Evolutionary conservation across 2,329 filamentous ascomycete genomes (phyloP), one percentile per base, ranked within the genome.

Genomic region (Nemania serpens): DNA sequence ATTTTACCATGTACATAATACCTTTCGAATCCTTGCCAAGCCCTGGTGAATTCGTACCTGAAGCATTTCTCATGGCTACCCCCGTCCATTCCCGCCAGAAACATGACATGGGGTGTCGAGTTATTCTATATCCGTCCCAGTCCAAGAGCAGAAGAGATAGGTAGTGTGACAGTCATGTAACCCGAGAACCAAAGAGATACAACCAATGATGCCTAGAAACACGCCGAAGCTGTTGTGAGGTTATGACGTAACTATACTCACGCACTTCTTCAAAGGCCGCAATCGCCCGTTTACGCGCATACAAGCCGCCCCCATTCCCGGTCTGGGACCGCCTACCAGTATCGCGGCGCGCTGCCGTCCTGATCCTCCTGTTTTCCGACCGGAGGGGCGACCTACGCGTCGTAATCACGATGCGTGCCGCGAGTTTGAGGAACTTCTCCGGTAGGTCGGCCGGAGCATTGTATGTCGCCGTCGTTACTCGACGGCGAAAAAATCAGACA

Each of bases 341-440:
- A 13, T 84, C 80, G 66, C 85, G 91, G 63, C 87, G 93, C 66
- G 94, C 94, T 13, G 93, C 94, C 22, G 94, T 98, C 42, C 79
- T 98, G 55, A 84, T 98, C 50, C 83, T 98, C 54, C 83, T 98
- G 1, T 97, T 95, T 74, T 91, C 93, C 37, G 94, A 97, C 75
- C 84, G 84, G 45, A 81, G 84, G 64, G 94, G 94, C 42, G 90
- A 96, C 67, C 79, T 98, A 61, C 85, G 86, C 17, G 85, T 89
- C 52, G 87, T 90, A 34, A 81, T 90, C 61, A 90, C 87, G 15
- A 88, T 89, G 84, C 83, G 87, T 52, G 86, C 87, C 15, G 81
- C 85, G 17, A 85, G 79, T 43, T 74, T 90, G 67, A 79, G 87
- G 59, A 88, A 80, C 70, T 90, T 88, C 77, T 91, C 90, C n/a